Conservation (phyloP, 352 stramenopile genomes). For the Pythium folliculosum region DNA sequence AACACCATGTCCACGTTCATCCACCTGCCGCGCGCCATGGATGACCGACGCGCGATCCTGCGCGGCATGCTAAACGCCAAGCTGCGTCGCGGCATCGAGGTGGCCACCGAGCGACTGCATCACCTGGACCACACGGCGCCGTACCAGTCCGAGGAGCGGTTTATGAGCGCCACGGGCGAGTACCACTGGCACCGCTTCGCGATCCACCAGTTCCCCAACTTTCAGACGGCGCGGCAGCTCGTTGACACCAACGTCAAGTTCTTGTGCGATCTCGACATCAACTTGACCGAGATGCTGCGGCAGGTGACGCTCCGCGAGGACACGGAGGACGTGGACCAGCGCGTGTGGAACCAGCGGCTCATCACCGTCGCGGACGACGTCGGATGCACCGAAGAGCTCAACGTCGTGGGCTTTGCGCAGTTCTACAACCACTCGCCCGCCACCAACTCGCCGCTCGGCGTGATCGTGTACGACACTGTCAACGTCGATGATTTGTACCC, state of each 20-base stretch:
- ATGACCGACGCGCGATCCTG: constrained; percentile 4
- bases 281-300: constrained; percentile 47
- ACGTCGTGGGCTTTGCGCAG: constrained; percentile 30
- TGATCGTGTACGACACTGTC: constrained; percentile 43
- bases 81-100: constrained; percentile 30
- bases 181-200: constrained; percentile 17
- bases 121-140: constrained; percentile 7
- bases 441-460: constrained; percentile 28
- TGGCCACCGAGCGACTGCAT: neutral
- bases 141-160: constrained; percentile 22
- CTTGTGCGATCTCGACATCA: constrained; percentile 59
- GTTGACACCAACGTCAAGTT: constrained; percentile 39
- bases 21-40: constrained; percentile 13
- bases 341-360: constrained; percentile 46
- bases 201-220: constrained; percentile 36
- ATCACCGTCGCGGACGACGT: constrained; percentile 31
- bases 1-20: constrained; percentile 18
- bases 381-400: constrained; percentile 29
- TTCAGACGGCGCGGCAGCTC: constrained; percentile 38
- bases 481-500: constrained; percentile 54
- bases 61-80: constrained; percentile 38
- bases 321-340: constrained; percentile 37
- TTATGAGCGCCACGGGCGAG: constrained; percentile 4
- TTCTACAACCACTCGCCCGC: constrained; percentile 33
- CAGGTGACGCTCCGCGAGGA: constrained; percentile 54